Evolutionary conservation across 352 stramenopile genomes (phyloP).

Genomic region (Globisporangium polare): DNA sequence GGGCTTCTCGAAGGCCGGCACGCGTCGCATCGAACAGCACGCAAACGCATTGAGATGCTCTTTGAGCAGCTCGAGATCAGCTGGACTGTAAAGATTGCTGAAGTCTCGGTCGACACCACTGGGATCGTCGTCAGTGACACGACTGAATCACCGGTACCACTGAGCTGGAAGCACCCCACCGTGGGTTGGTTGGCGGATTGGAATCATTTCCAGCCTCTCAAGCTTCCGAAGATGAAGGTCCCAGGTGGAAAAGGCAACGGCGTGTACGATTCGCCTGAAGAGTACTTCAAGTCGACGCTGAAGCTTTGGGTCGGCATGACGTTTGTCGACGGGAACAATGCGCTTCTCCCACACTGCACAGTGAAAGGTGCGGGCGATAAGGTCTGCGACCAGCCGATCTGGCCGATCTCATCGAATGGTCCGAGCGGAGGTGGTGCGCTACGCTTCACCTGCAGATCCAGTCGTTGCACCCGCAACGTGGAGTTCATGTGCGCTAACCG

Average conservation of each 20-base stretch:
- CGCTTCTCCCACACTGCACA: slow-evolving; percentile 72
- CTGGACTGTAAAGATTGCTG: slow-evolving; percentile 51
- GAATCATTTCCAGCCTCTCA: slow-evolving; percentile 64
- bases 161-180: slow-evolving; percentile 61
- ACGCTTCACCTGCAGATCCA: slow-evolving; percentile 39
- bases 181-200: slow-evolving; percentile 70
- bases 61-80: slow-evolving; percentile 69
- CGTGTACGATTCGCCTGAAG: slow-evolving; percentile 68
- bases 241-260: slow-evolving; percentile 33
- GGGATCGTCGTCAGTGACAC: background rate
- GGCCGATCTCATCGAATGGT: slow-evolving; percentile 32
- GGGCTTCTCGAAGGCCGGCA: slow-evolving; percentile 34
- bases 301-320: slow-evolving; percentile 86
- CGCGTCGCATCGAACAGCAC: slow-evolving; percentile 45
- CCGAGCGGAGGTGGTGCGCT: slow-evolving; percentile 13
- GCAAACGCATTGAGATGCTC: slow-evolving; percentile 33
- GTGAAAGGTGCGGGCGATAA: slow-evolving; percentile 39
- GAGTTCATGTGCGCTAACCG: slow-evolving; percentile 62
- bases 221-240: slow-evolving; percentile 71
- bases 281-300: slow-evolving; percentile 77
- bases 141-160: slow-evolving; percentile 1
- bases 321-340: slow-evolving; percentile 83
- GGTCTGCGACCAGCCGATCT: slow-evolving; percentile 63
- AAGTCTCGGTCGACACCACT: background rate
- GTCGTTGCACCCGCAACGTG: slow-evolving; percentile 39